These are phyloP conservation scores for Phialophora chinensis DNA, from an alignment of 2,329 filamentous ascomycete genomes.

Conservation along the genomic window DNA sequence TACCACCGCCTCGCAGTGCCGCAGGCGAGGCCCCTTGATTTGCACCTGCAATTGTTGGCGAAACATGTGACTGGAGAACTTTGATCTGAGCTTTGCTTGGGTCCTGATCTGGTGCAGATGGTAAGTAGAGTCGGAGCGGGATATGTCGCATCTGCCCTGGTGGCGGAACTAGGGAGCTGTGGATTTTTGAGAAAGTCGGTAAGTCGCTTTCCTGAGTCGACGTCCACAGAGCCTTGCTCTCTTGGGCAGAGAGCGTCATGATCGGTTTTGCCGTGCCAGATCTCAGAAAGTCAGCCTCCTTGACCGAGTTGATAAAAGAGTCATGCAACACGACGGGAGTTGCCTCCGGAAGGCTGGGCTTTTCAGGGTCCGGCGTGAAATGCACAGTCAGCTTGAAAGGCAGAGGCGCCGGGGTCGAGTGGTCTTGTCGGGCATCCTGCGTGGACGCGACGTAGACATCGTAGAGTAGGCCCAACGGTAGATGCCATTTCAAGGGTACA, in stretches of 20 bases:
- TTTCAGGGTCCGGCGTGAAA: constrained; percentile 47
- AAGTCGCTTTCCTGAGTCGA: constrained; percentile 77
- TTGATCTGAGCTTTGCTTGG: constrained; percentile 62
- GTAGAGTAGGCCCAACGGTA: constrained; percentile 71
- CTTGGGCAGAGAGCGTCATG: constrained; percentile 83
- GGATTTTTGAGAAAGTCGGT: constrained; percentile 72
- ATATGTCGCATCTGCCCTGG: constrained; percentile 78
- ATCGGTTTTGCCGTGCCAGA: constrained; percentile 88
- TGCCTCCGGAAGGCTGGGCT: constrained; percentile 66
- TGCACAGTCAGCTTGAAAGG: constrained; percentile 70
- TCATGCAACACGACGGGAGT: constrained; percentile 69
- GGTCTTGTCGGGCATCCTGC: constrained; percentile 47
- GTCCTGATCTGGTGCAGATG: constrained; percentile 62
- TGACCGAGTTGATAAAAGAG: constrained; percentile 72
- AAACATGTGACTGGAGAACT: constrained; percentile 76
- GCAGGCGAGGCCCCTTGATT: constrained; percentile 33
- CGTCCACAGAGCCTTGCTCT: constrained; percentile 82
- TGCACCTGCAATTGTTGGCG: constrained; percentile 51
- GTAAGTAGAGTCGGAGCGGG: constrained; percentile 87
- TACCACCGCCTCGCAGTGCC: constrained; percentile 39
- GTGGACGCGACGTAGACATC: constrained; percentile 63
- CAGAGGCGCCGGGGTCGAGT: constrained; percentile 52
- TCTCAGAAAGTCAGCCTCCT: constrained; percentile 84
- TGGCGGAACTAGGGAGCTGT: constrained; percentile 73
- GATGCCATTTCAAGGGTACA: constrained; percentile 74